A percentile compares a stretch with the other conserved stretches of the same genome.
phyloP scores from a whole-genome alignment of 139 green algal species.

The Edaphochlamys debaryana region DNA sequence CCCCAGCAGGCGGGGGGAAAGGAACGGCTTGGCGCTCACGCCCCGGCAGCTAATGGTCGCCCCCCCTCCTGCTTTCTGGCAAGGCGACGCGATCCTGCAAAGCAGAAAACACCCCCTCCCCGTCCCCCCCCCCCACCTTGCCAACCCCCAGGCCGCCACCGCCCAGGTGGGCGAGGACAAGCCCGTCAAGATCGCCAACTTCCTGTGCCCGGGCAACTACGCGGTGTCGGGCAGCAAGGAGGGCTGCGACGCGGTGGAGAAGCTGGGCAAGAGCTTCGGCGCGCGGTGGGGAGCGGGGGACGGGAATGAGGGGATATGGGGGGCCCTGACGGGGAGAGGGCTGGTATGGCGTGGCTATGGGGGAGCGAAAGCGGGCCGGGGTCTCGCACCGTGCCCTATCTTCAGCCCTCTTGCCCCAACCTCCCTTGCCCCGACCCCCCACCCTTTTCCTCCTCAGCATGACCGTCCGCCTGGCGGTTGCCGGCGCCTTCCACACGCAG shows the following conservation, averaged over 20 bases:
- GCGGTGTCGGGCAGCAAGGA: slow-evolving; percentile 90
- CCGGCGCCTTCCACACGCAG: slow-evolving; percentile 98
- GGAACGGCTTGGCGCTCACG: too few species aligned
- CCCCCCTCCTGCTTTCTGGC: too few species aligned
- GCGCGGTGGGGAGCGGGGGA: slow-evolving; percentile 58
- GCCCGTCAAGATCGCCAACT: slow-evolving; percentile 96
- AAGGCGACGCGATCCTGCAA: too few species aligned
- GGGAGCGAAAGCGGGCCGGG: too few species aligned
- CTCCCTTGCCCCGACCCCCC: not conserved
- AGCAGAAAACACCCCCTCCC: too few species aligned
- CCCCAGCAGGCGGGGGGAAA: slow-evolving; percentile 79
- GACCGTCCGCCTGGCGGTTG: slow-evolving; percentile 94
- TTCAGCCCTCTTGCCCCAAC: too few species aligned
- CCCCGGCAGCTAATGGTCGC: too few species aligned
- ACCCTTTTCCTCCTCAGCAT: slow-evolving; percentile 57
- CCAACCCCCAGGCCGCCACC: slow-evolving; percentile 77
- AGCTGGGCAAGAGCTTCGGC: slow-evolving; percentile 90
- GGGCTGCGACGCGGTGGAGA: slow-evolving; percentile 88
- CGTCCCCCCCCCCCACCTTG: too few species aligned
- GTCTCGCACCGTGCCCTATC: too few species aligned
- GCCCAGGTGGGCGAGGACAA: slow-evolving; percentile 79
- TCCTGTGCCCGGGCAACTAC: slow-evolving; percentile 98
- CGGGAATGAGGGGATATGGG: too few species aligned
- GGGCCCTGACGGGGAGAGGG: too few species aligned
- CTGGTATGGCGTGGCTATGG: not conserved